A percentile compares a stretch with the other conserved stretches of the same genome.
Conservation (phyloP, 2,329 filamentous ascomycete genomes). For the Huntiella savannae region DNA sequence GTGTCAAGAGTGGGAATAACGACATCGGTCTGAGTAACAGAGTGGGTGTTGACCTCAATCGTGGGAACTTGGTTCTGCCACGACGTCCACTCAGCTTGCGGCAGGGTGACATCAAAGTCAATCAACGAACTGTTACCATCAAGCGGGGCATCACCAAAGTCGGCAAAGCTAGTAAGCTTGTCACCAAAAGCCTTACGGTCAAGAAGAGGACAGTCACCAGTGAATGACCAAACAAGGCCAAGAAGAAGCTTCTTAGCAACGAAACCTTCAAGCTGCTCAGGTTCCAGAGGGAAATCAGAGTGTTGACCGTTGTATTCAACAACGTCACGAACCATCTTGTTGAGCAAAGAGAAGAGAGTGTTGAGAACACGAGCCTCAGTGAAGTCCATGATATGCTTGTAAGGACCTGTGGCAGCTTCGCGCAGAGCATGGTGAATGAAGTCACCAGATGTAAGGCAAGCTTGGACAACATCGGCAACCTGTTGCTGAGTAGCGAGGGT, state of each 20-base stretch:
- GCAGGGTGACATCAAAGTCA: constrained; percentile 80
- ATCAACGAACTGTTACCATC: constrained; percentile 72
- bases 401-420: constrained; percentile 46
- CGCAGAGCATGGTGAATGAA: constrained; percentile 64
- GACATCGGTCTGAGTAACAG: constrained; percentile 91
- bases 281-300: constrained; percentile 77
- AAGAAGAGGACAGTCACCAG: constrained; percentile 74
- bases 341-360: constrained; percentile 85
- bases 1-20: constrained; percentile 97
- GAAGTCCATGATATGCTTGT: constrained; percentile 97
- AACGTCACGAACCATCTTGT: constrained; percentile 79
- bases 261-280: constrained; percentile 76
- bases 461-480: constrained; percentile 60
- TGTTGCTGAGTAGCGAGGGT: constrained; percentile 60
- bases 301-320: constrained; percentile 95
- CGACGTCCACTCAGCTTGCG: constrained; percentile 69
- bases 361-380: constrained; percentile 77
- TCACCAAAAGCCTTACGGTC: constrained; percentile 86
- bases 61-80: constrained; percentile 92
- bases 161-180: constrained; percentile 61
- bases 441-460: constrained; percentile 56
- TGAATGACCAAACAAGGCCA: constrained; percentile 85
- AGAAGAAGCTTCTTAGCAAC: constrained; percentile 86
- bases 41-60: constrained; percentile 96
- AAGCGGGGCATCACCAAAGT: constrained; percentile 66